phyloP scores from a whole-genome alignment of 495 filamentous ascomycete species.

The Neurospora africana region DNA sequence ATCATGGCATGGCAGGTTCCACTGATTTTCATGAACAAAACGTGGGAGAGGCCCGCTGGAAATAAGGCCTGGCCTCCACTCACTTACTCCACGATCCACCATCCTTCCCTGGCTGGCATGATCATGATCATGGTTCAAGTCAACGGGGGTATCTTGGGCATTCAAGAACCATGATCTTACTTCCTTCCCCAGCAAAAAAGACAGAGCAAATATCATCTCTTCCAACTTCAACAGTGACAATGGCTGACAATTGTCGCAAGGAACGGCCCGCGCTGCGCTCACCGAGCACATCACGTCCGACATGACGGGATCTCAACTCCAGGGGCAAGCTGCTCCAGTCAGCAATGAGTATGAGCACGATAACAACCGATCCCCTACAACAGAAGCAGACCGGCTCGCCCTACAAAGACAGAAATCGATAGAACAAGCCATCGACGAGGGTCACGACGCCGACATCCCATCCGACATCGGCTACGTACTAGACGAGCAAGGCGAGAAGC shows the following conservation, averaged over 20 bases:
- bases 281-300: not conserved
- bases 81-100: not conserved
- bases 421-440: slow-evolving; percentile 30
- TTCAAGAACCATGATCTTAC: not conserved
- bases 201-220: not conserved
- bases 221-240: not conserved
- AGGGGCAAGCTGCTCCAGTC: not conserved
- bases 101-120: not conserved
- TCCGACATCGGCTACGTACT: slow-evolving; percentile 31
- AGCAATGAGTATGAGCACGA: not conserved
- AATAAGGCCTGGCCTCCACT: not conserved
- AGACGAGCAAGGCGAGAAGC: slow-evolving; percentile 25
- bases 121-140: not conserved
- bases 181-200: not conserved
- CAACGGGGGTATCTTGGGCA: not conserved
- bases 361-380: not conserved
- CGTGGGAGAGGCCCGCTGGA: not conserved
- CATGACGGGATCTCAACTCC: not conserved
- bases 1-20: not conserved
- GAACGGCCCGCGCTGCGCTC: not conserved
- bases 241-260: not conserved
- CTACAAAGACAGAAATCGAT: slow-evolving; percentile 22
- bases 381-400: not conserved
- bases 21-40: not conserved
- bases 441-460: slow-evolving; percentile 41